A percentile compares a stretch with the other conserved stretches of the same genome.
Conservation (phyloP, 768 basidiomycete genomes). For the Rhizopogon vinicolor region DNA sequence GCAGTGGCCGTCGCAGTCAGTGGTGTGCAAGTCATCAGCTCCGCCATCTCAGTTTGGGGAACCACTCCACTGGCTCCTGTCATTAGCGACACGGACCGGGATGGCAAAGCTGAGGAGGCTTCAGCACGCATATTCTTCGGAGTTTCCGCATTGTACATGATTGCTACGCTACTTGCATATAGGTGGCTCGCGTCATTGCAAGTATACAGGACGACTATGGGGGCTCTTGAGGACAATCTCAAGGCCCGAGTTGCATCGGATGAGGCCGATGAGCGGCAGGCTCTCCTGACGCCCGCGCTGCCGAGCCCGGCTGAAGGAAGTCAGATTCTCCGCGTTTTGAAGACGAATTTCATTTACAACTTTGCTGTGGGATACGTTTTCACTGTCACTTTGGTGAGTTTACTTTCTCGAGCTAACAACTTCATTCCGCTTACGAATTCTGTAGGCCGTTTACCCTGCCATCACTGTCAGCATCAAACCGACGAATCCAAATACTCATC, state of each 20-base stretch:
- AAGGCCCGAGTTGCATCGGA: constrained; percentile 16
- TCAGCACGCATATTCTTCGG: constrained; percentile 74
- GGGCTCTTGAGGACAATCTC: constrained; percentile 36
- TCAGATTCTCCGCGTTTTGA: constrained; percentile 49
- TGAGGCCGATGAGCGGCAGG: constrained; percentile 29
- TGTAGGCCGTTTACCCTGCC: constrained; percentile 81
- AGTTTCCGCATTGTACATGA: constrained; percentile 62
- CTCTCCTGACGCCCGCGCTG: constrained; percentile 31
- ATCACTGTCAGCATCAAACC: constrained; percentile 76
- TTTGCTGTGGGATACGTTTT: constrained; percentile 75
- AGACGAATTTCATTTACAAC: constrained; percentile 65
- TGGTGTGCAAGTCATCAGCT: constrained; percentile 66
- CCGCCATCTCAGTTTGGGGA: constrained; percentile 51
- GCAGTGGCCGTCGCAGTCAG: constrained; percentile 82
- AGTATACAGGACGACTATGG: constrained; percentile 51
- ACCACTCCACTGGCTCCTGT: constrained; percentile 26
- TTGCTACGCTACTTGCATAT: constrained; percentile 50
- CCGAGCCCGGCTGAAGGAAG: constrained; percentile 19
- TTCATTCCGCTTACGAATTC: constrained; percentile 4
- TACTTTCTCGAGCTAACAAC: neutral
- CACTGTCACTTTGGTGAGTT: constrained; percentile 71
- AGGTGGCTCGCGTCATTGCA: constrained; percentile 54
- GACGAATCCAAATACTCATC: constrained; percentile 61
- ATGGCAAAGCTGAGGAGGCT: constrained; percentile 55
- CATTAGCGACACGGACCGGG: constrained; percentile 7